phyloP scores from a whole-genome alignment of 129 eudicot species.

The Tanacetum coccineum region DNA sequence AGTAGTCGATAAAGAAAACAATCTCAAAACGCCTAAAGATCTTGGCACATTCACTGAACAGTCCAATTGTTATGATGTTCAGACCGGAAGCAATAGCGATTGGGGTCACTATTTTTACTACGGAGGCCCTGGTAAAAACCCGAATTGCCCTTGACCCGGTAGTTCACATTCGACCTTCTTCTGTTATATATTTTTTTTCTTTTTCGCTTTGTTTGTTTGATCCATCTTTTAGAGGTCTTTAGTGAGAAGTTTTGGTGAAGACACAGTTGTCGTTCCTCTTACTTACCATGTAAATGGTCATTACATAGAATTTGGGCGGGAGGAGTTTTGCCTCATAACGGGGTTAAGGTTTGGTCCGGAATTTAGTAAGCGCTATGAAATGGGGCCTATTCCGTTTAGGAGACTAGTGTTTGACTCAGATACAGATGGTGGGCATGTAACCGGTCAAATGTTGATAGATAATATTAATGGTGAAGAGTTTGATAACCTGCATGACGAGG shows the following conservation, averaged over 20 bases:
- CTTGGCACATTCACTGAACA: constrained; percentile 87
- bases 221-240: constrained; percentile 39
- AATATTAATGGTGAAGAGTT: no score
- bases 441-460: no score
- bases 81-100: constrained; percentile 74
- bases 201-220: constrained; percentile 18
- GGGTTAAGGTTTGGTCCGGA: no score
- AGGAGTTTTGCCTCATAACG: no score
- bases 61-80: constrained; percentile 85
- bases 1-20: constrained; percentile 72
- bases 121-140: constrained; percentile 90
- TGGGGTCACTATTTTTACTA: constrained; percentile 90
- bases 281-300: no score
- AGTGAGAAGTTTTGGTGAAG: constrained; percentile 62
- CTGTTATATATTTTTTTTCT: constrained; percentile 30
- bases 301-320: no score
- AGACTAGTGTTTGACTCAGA: no score
- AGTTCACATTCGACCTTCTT: constrained; percentile 13
- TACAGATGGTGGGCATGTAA: no score
- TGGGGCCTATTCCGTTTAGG: no score
- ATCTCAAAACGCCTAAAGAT: constrained; percentile 71
- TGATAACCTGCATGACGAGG: no score
- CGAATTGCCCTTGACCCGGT: constrained; percentile 56
- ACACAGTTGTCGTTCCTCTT: no score
- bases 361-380: no score